phyloP scores from a whole-genome alignment of 2,329 filamentous ascomycete genomes.

The Verticillium albo-atrum region DNA sequence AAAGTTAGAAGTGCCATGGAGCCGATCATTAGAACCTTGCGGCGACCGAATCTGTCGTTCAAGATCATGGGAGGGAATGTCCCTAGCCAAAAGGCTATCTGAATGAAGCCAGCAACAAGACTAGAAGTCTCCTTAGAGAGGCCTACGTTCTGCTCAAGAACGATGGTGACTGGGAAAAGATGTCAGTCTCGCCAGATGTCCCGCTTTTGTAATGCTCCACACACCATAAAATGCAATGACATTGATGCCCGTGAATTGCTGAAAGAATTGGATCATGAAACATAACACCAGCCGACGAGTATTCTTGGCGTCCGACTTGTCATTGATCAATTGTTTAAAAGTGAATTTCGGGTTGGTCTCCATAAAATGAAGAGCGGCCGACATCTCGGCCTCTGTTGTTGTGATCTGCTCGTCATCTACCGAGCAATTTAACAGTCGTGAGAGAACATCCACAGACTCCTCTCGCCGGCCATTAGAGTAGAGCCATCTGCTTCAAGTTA shows the following conservation, averaged over 20 bases:
- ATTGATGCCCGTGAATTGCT: neutral
- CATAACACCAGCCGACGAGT: neutral
- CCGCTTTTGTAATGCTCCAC: neutral
- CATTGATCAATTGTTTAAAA: neutral
- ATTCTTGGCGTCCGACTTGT: neutral
- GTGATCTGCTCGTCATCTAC: neutral
- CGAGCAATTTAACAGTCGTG: neutral
- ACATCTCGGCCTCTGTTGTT: neutral
- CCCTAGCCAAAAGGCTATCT: neutral
- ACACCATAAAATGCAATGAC: neutral
- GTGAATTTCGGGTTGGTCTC: neutral
- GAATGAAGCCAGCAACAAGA: neutral
- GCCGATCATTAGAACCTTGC: neutral
- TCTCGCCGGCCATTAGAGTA: neutral
- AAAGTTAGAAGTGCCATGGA: neutral
- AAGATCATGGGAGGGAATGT: neutral
- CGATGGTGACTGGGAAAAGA: neutral
- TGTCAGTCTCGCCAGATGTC: neutral
- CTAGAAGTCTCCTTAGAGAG: neutral
- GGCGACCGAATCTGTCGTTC: neutral
- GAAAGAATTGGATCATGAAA: neutral
- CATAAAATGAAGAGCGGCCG: neutral
- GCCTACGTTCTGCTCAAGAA: neutral
- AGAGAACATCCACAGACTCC: neutral
- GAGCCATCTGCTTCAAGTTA: neutral